Percentiles rank a stretch among this genome's conserved stretches.
Evolutionary conservation across 1,284 basidiomycete genomes (phyloP).

Genomic region (Laetiporus sulphureus): DNA sequence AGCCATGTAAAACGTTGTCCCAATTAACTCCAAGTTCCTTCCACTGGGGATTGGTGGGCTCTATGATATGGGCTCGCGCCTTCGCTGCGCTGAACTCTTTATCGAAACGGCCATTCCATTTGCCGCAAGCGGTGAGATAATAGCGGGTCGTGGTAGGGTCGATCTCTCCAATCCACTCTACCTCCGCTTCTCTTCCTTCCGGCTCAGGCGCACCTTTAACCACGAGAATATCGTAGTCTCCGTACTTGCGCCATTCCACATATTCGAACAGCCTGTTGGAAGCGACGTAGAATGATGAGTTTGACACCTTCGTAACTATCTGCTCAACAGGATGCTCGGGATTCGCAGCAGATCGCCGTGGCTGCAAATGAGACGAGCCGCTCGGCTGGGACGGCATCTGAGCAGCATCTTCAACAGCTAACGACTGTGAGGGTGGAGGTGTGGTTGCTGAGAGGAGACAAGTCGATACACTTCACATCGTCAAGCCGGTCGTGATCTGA

Average conservation of each 20-base stretch:
- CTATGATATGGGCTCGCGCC: background rate
- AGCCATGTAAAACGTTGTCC: background rate
- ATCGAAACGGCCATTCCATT: background rate
- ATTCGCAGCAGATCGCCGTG: too few species aligned
- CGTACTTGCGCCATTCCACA: background rate
- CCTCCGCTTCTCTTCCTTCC: background rate
- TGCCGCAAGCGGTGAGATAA: background rate
- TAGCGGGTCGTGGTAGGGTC: background rate
- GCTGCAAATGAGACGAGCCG: too few species aligned
- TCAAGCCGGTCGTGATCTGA: too few species aligned
- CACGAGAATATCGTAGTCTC: background rate
- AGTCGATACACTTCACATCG: too few species aligned
- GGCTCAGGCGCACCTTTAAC: background rate
- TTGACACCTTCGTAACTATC: too few species aligned
- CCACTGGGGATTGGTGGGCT: background rate
- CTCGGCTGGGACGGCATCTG: too few species aligned
- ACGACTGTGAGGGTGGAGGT: too few species aligned
- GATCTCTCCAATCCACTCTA: constrained; percentile 1
- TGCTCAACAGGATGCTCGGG: too few species aligned
- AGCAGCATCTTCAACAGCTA: too few species aligned
- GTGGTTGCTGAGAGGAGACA: too few species aligned
- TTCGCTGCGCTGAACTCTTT: background rate
- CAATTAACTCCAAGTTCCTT: background rate
- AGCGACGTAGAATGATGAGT: background rate
- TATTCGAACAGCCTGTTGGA: background rate